Evolutionary conservation across 1,284 basidiomycete genomes (phyloP).

Genomic region (Cryptococcus sp.): DNA sequence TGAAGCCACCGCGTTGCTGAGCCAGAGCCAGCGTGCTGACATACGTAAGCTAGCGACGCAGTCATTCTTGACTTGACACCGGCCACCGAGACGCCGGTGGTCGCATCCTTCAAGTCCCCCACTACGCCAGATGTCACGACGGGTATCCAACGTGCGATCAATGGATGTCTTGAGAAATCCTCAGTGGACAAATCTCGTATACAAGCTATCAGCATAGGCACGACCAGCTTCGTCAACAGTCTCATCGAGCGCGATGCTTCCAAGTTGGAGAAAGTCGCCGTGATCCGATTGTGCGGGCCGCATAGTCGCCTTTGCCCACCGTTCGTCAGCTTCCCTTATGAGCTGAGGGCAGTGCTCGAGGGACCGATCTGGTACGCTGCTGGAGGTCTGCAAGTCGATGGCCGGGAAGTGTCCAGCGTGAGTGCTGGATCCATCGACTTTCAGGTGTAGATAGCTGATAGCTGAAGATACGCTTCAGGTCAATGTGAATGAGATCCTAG

Average conservation of each 20-base stretch:
- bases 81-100: slow-evolving; percentile 43
- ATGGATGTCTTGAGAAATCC: slow-evolving; percentile 21
- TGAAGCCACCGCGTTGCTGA: no score
- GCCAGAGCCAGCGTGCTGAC: not conserved
- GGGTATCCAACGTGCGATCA: slow-evolving; percentile 54
- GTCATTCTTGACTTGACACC: slow-evolving; percentile 59
- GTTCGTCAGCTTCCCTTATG: slow-evolving; percentile 39
- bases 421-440: slow-evolving; percentile 1
- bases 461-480: slow-evolving; percentile 19
- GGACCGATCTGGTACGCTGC: slow-evolving; percentile 35
- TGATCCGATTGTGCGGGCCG: slow-evolving; percentile 42
- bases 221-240: slow-evolving; percentile 46
- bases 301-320: slow-evolving; percentile 34
- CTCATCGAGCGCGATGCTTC: slow-evolving; percentile 32
- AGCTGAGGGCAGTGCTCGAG: slow-evolving; percentile 33
- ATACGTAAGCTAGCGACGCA: slow-evolving; percentile 53
- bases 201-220: slow-evolving; percentile 40
- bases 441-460: slow-evolving; percentile 9
- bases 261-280: slow-evolving; percentile 36
- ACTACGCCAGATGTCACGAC: slow-evolving; percentile 61
- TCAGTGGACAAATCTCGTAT: slow-evolving; percentile 18
- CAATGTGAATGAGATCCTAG: slow-evolving; percentile 36
- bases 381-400: slow-evolving; percentile 46
- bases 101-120: slow-evolving; percentile 60
- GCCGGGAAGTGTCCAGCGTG: slow-evolving; percentile 28